phyloP scores from a whole-genome alignment of 2,329 filamentous ascomycete species.

The Raffaelea ambrosiae region DNA sequence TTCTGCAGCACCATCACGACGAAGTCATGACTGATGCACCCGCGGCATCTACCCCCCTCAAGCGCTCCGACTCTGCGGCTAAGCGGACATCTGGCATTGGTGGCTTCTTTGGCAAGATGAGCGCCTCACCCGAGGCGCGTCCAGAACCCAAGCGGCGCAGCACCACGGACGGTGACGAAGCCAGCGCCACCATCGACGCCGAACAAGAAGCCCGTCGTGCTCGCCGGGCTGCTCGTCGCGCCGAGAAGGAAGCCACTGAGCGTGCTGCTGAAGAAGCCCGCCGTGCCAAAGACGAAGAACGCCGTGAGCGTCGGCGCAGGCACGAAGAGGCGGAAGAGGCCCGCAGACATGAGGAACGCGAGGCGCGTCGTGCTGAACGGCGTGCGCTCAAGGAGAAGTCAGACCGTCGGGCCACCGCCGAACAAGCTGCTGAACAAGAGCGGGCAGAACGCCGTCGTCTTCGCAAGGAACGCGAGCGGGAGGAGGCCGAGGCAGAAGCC shows the following conservation, averaged over 20 bases:
- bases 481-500: constrained; percentile 35
- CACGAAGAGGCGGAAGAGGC: constrained; percentile 48
- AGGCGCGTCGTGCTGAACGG: constrained; percentile 47
- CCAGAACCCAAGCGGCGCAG: constrained; percentile 40
- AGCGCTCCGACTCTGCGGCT: constrained; percentile 55
- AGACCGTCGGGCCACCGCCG: constrained; percentile 40
- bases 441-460: constrained; percentile 41
- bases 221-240: constrained; percentile 51
- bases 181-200: constrained; percentile 14
- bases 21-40: constrained; percentile 47
- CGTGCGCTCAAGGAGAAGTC: constrained; percentile 39
- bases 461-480: constrained; percentile 35
- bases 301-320: constrained; percentile 45
- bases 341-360: constrained; percentile 47
- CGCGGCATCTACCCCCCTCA: constrained; percentile 41
- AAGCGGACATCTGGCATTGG: constrained; percentile 46
- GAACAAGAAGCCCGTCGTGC: constrained; percentile 53
- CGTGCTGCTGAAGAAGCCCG: constrained; percentile 47
- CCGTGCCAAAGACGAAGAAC: constrained; percentile 46
- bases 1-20: constrained; percentile 54
- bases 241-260: constrained; percentile 42
- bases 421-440: constrained; percentile 30
- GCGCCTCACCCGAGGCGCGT: constrained; percentile 28
- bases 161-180: constrained; percentile 44
- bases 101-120: constrained; percentile 54